Evolutionary conservation across 2,329 filamentous ascomycete genomes (phyloP).

Genomic region (Pseudophaeomoniella oleicola): DNA sequence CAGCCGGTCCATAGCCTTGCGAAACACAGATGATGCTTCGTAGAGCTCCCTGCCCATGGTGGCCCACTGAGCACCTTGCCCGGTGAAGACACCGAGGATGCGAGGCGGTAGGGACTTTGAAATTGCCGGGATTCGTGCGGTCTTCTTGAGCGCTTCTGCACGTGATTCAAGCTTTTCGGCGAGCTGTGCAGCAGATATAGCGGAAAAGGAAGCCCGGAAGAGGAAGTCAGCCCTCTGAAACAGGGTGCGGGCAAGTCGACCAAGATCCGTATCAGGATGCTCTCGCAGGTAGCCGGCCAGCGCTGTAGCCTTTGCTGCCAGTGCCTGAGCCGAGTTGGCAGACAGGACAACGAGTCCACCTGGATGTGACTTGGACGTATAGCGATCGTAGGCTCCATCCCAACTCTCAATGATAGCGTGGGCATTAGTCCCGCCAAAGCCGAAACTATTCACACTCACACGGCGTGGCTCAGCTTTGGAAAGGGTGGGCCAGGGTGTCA

Average conservation of each 20-base stretch:
- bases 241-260: too few species aligned
- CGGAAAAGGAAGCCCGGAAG: slow-evolving; percentile 1
- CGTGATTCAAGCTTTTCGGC: not conserved
- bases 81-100: slow-evolving; percentile 6
- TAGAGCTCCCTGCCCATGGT: slow-evolving; percentile 3
- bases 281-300: not conserved
- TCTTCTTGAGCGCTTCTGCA: not conserved
- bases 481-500: slow-evolving; percentile 9
- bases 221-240: not conserved
- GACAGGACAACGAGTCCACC: not conserved
- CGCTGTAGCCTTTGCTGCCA: not conserved
- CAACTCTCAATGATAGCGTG: slow-evolving; percentile 11
- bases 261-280: not conserved
- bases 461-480: slow-evolving; percentile 3
- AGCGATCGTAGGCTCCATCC: slow-evolving; percentile 3
- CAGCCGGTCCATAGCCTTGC: slow-evolving; percentile 4
- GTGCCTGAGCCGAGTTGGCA: not conserved
- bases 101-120: slow-evolving; percentile 1
- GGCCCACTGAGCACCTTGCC: slow-evolving; percentile 7
- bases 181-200: not conserved
- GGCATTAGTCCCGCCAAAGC: slow-evolving; percentile 20
- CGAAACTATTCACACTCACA: slow-evolving; percentile 13
- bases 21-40: not conserved
- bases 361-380: too few species aligned
- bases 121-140: not conserved